Conservation (phyloP, 305 asterid species). For the Withania somnifera region DNA sequence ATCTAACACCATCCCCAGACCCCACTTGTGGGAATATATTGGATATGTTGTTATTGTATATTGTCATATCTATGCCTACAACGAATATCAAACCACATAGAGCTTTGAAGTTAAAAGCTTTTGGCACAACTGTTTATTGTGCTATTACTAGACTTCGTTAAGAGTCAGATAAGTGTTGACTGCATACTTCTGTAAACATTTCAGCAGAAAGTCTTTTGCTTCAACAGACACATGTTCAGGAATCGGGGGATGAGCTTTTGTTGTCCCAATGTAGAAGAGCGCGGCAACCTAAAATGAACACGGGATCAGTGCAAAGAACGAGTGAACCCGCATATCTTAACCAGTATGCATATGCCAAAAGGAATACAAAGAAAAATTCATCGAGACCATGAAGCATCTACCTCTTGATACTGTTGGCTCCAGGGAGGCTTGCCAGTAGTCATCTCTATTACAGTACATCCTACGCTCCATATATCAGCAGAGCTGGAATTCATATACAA, state of each 20-base stretch:
- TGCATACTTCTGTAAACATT: constrained; percentile 83
- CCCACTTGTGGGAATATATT: too few relatives aligned
- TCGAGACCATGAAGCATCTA: constrained; percentile 8
- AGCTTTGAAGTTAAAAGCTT: neutral
- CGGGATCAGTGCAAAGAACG: neutral
- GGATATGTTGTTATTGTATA: neutral
- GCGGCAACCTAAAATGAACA: constrained; percentile 74
- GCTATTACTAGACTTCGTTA: neutral
- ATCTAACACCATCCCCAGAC: too few relatives aligned
- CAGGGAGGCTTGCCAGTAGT: constrained; percentile 99
- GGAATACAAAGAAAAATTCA: constrained; percentile 1
- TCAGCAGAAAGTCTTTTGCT: constrained; percentile 84
- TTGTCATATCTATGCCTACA: neutral
- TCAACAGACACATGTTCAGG: constrained; percentile 85
- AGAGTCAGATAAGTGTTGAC: neutral
- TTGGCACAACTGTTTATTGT: neutral
- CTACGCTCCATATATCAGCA: constrained; percentile 99
- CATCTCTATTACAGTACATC: constrained; percentile 98
- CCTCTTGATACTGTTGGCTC: constrained; percentile 99
- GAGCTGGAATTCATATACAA: constrained; percentile 32
- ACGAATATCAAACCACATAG: neutral
- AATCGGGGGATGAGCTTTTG: constrained; percentile 98
- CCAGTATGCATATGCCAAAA: constrained; percentile 3
- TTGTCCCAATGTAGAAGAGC: constrained; percentile 87
- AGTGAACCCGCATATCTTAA: neutral